Conservation (phyloP, 352 stramenopile species). For the Phytophthora ramorum region DNA sequence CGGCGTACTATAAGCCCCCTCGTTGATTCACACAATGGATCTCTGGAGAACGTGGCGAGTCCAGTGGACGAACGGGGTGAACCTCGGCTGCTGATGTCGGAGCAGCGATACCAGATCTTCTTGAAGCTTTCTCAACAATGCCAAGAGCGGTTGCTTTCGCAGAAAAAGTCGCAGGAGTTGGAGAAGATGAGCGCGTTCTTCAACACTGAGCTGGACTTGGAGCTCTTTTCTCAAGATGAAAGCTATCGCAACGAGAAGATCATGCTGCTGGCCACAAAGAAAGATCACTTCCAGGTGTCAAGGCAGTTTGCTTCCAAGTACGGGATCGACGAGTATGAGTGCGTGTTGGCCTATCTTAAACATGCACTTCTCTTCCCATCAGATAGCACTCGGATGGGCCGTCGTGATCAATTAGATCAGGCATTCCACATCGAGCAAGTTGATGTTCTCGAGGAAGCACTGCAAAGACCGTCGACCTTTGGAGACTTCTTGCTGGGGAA, state of each 20-base stretch:
- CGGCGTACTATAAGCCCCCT: slow-evolving; percentile 6
- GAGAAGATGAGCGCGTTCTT: slow-evolving; percentile 73
- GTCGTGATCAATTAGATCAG: slow-evolving; percentile 73
- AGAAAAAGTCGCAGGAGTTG: slow-evolving; percentile 67
- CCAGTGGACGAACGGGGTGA: slow-evolving; percentile 2
- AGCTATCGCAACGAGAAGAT: slow-evolving; percentile 62
- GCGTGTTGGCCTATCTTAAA: slow-evolving; percentile 70
- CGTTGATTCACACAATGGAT: slow-evolving; percentile 1
- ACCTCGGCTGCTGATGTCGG: slow-evolving; percentile 4
- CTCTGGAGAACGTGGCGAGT: not conserved
- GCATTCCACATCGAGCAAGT: slow-evolving; percentile 59
- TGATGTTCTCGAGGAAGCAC: slow-evolving; percentile 72
- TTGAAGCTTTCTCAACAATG: slow-evolving; percentile 52
- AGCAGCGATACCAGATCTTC: slow-evolving; percentile 34
- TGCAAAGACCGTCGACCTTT: slow-evolving; percentile 62
- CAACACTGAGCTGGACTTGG: slow-evolving; percentile 62
- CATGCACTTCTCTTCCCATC: slow-evolving; percentile 40
- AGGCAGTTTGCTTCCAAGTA: slow-evolving; percentile 77
- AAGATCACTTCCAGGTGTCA: slow-evolving; percentile 53
- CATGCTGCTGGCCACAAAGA: slow-evolving; percentile 55
- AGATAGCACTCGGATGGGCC: slow-evolving; percentile 14
- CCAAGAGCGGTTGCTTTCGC: slow-evolving; percentile 51
- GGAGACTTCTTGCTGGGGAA: slow-evolving; percentile 59
- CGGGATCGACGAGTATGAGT: slow-evolving; percentile 65
- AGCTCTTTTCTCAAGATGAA: slow-evolving; percentile 56